phyloP scores from a whole-genome alignment of 2,329 filamentous ascomycete genomes.

The Botrytis paeoniae region DNA sequence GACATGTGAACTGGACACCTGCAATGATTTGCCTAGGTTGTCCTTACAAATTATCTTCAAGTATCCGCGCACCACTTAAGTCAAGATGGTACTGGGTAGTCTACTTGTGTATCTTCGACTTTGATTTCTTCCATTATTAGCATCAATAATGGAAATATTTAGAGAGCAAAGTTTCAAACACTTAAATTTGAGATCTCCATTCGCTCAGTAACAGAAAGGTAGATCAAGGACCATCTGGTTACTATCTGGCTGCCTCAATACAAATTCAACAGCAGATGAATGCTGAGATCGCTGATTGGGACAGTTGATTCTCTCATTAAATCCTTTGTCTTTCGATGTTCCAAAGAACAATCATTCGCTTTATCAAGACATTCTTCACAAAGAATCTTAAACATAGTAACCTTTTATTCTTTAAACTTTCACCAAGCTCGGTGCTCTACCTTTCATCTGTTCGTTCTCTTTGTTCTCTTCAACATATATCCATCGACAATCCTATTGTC shows the following conservation, averaged over 20 bases:
- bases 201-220: background rate
- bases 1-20: background rate
- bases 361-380: background rate
- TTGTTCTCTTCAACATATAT: slow-evolving; percentile 13
- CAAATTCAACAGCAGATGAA: background rate
- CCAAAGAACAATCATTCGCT: background rate
- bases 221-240: background rate
- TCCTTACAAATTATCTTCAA: no score
- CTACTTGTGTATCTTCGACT: background rate
- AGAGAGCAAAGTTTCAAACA: background rate
- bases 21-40: background rate
- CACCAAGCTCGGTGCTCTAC: no score
- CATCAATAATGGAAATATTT: background rate
- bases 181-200: background rate
- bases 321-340: background rate
- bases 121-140: background rate
- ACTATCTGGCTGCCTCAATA: background rate
- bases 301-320: background rate
- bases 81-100: background rate
- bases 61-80: background rate
- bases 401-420: background rate
- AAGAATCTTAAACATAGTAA: background rate
- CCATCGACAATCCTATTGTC: slow-evolving; percentile 16
- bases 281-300: background rate
- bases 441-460: background rate